Evolutionary conservation across 441 rosid species (phyloP), one percentile per base, ranked within the genome.

Genomic region (Arabidopsis hybrid): DNA sequence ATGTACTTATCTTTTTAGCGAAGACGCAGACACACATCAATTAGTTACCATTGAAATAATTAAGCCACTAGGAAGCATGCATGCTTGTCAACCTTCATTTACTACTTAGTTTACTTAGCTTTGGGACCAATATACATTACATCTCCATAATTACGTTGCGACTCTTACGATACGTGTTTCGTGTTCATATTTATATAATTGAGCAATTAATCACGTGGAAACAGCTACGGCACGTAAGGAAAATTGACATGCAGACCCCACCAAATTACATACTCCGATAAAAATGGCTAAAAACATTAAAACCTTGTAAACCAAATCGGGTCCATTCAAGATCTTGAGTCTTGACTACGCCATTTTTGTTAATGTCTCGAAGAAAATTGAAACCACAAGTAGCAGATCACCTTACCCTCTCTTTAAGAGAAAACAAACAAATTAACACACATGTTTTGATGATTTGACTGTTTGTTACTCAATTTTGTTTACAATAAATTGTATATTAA

Each of bases 81-180:
- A 7, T 53, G 79, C 79, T 55, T 68, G 74, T 75, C 79, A 75
- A 68, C 59, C n/a, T 14, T 75, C 74, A 75, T 75, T 75, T 75
- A 69, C 70, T 68, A 35, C 69, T 17, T 74, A 49, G 78, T 74
- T 61, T 61, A 49, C 78, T 61, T 60, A 75, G 74, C 35, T 61
- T 53, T 45, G 69, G 79, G 79, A 75, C 74, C 74, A 68, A 68
- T 61, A 61, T 67, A 13, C 40, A 59, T 55, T 55, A 63, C 68
- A 74, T 67, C 68, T 40, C 78, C 68, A 67, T 67, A 60, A 74
- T 62, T 74, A 67, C 73, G 63, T 42, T 18, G 47, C 40, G 73
- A 74, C 68, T 67, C 68, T 66, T 60, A 43, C 58, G 63, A 60
- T 67, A 67, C 58, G 69, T 67, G 68, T 74, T 75, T 74, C 67